These are phyloP conservation scores for Alectoria sarmentosa DNA, from an alignment of 495 filamentous ascomycete genomes.

Conservation along the genomic window DNA sequence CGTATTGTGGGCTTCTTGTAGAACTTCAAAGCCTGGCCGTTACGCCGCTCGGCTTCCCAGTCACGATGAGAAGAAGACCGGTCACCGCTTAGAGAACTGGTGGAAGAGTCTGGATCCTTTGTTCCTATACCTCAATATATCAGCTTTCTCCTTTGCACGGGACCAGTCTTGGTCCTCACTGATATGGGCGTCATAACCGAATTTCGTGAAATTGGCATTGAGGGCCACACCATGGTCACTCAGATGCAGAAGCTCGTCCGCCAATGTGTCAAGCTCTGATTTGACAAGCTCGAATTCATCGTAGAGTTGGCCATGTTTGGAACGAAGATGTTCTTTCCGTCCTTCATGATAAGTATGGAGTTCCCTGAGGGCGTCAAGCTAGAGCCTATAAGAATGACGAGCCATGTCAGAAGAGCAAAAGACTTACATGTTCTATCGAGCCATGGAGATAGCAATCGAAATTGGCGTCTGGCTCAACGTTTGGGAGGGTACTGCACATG, in stretches of 20 bases:
- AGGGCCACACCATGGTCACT: constrained; percentile 44
- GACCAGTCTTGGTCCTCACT: constrained; percentile 32
- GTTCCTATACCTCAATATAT: constrained; percentile 19
- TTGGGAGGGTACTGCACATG: constrained; percentile 28
- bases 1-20: constrained; percentile 49
- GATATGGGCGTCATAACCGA: constrained; percentile 51
- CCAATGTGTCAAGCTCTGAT: constrained; percentile 41
- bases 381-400: background rate
- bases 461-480: constrained; percentile 33
- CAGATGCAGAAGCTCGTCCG: constrained; percentile 44
- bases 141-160: background rate
- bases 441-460: constrained; percentile 50
- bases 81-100: constrained; percentile 26
- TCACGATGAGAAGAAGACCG: constrained; percentile 30
- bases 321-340: constrained; percentile 36
- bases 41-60: constrained; percentile 38
- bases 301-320: constrained; percentile 38
- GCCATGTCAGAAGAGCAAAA: background rate
- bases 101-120: constrained; percentile 29
- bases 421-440: constrained; percentile 41
- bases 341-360: constrained; percentile 43
- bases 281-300: constrained; percentile 48
- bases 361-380: constrained; percentile 40
- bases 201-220: constrained; percentile 51
- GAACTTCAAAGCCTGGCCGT: constrained; percentile 42